A percentile compares a stretch with the other conserved stretches of the same genome.
Evolutionary conservation across 805 yeast species (phyloP).

Genomic region (Metschnikowia lachancei): DNA sequence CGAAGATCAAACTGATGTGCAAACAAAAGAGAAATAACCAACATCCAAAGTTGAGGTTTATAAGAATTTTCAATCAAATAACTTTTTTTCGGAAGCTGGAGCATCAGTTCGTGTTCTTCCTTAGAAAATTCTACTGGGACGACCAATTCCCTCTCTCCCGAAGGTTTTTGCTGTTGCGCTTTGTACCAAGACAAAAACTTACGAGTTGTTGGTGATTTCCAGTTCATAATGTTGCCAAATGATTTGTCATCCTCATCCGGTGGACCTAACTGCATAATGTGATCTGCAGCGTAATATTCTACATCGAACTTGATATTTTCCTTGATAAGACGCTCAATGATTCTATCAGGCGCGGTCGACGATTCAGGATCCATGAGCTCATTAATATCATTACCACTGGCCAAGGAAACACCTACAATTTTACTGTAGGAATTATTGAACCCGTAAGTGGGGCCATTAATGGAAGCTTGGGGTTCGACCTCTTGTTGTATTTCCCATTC

Average conservation of each 20-base stretch:
- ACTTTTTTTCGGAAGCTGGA: conserved; percentile 60
- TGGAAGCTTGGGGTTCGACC: conserved; percentile 28
- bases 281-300: conserved; percentile 86
- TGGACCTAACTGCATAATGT: conserved; percentile 56
- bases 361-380: conserved; percentile 81
- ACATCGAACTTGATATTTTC: conserved; percentile 80
- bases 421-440: conserved; percentile 68
- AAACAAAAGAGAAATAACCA: conserved; percentile 66
- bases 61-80: conserved; percentile 56
- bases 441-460: conserved; percentile 59
- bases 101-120: conserved; percentile 65
- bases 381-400: conserved; percentile 88
- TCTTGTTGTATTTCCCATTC: conserved; percentile 87
- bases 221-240: conserved; percentile 46
- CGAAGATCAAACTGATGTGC: conserved; percentile 73
- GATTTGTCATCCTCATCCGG: conserved; percentile 52
- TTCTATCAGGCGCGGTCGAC: conserved; percentile 54
- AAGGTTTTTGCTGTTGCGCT: conserved; percentile 28
- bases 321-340: conserved; percentile 60
- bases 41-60: conserved; percentile 50
- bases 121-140: conserved; percentile 54
- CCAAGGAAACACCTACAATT: conserved; percentile 59
- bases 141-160: conserved; percentile 19
- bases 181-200: conserved; percentile 50
- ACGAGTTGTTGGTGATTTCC: conserved; percentile 49